Base-by-base conservation (phyloP, 23 red algal genomes). In the Gracilaria domingensis region DNA sequence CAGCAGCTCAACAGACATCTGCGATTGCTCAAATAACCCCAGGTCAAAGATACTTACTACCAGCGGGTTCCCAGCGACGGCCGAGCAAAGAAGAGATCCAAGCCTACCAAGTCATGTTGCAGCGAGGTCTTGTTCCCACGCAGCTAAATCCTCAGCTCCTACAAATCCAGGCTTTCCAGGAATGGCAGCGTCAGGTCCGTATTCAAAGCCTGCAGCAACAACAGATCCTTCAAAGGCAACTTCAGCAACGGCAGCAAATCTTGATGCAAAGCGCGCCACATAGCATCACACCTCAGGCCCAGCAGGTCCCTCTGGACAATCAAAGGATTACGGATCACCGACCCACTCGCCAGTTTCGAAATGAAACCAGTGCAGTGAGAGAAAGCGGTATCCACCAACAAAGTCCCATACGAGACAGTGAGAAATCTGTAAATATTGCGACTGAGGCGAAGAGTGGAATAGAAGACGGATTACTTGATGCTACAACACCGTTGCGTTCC, bases 171-270 rank as follows among this genome's bases (percentile, higher is more conserved):
- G 26, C 64, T 1, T 36, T 37, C 14, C 33, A 34, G 32, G 64
- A 69, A 2, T 69, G 28, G 64, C 64, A 69, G 32, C 64, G 64
- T 36, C 64, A 69, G 30, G 7, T 36, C 38, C 30, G 64, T 36
- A 37, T 36, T 9, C 64, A 69, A 36, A 37, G 64, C 64, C 30
- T 69, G 36, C 64, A 69, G 24, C 59, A 62, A 62, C 59, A 62
- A 12, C 23, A 29, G 24, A 62, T 62, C 11, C 28, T 36, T 34
- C 64, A 18, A 69, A 30, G 13, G 16, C 64, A 69, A 32, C 4
- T 69, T 69, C 64, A 69, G 20, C 64, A 69, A 14, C 30, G 30
- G 30, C 64, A 66, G 60, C 23, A 69, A 37, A 8, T 37, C 16
- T 11, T 69, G 7, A 18, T 69, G 33, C 32, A 12, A 12, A 37